phyloP scores from a whole-genome alignment of 2,329 filamentous ascomycete genomes.

The Alternaria novae-zelandiae region DNA sequence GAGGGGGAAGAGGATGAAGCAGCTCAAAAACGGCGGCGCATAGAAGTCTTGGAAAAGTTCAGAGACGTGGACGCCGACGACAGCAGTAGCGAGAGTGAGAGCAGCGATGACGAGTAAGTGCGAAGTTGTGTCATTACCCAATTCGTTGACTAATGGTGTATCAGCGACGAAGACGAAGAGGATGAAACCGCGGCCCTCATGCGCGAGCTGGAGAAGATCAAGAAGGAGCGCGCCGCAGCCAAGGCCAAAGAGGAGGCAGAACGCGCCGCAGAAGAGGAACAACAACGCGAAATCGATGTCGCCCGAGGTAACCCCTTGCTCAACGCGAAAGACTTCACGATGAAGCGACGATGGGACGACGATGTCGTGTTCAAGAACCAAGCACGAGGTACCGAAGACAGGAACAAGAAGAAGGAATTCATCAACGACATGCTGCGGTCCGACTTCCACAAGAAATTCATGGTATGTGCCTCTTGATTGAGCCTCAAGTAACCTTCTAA shows the following conservation, averaged over 20 bases:
- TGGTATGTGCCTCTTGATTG: slow-evolving; percentile 62
- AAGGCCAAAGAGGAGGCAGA: slow-evolving; percentile 84
- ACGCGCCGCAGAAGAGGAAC: slow-evolving; percentile 79
- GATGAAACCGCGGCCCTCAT: slow-evolving; percentile 87
- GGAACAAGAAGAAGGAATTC: slow-evolving; percentile 91
- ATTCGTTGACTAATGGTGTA: slow-evolving; percentile 16
- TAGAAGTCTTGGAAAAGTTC: slow-evolving; percentile 79
- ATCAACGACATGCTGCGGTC: slow-evolving; percentile 94
- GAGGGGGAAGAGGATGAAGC: slow-evolving; percentile 67
- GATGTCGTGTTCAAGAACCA: slow-evolving; percentile 99
- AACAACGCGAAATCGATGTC: slow-evolving; percentile 84
- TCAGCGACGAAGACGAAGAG: slow-evolving; percentile 64
- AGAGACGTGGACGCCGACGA: slow-evolving; percentile 84
- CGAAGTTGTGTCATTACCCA: no score
- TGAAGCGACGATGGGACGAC: slow-evolving; percentile 95
- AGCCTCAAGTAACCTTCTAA: slow-evolving; percentile 12
- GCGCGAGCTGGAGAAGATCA: slow-evolving; percentile 92
- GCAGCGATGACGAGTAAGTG: slow-evolving; percentile 64
- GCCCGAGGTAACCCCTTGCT: slow-evolving; percentile 91
- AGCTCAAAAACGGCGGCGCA: slow-evolving; percentile 79
- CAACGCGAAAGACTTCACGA: slow-evolving; percentile 85
- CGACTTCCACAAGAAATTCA: slow-evolving; percentile 98
- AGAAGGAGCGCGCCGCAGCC: slow-evolving; percentile 81
- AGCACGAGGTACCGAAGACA: slow-evolving; percentile 91
- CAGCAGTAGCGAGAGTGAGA: slow-evolving; percentile 61